Conservation (phyloP, 148 eudicot species). For the Rhododendron griersonianum region DNA sequence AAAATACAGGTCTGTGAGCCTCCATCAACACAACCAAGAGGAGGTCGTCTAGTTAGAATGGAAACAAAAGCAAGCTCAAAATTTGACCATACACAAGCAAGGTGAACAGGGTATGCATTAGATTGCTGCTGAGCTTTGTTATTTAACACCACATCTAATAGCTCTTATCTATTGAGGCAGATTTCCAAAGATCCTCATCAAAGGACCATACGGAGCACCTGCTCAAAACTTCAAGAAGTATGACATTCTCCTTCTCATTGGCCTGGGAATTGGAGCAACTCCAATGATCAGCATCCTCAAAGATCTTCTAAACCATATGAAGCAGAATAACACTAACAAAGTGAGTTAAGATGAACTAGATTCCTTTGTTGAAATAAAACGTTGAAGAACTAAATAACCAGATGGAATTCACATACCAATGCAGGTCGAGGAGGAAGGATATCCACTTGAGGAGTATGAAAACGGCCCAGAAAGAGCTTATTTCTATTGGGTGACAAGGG, state of each 20-base stretch:
- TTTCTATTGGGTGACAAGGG: slow-evolving; percentile 91
- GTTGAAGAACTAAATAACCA: not conserved
- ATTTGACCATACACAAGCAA: slow-evolving; percentile 32
- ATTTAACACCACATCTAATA: not conserved
- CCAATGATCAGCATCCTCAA: slow-evolving; percentile 90
- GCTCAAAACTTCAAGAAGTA: slow-evolving; percentile 85
- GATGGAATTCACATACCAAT: not conserved
- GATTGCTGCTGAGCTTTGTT: not conserved
- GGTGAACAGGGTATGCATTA: slow-evolving; percentile 25
- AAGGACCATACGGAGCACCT: slow-evolving; percentile 97
- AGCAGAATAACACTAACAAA: slow-evolving; percentile 9
- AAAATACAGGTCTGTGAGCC: slow-evolving; percentile 61
- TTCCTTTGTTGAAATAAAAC: not conserved
- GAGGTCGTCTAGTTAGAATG: slow-evolving; percentile 62
- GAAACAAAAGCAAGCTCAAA: slow-evolving; percentile 49
- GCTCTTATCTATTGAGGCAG: slow-evolving; percentile 29
- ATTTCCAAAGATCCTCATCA: slow-evolving; percentile 67
- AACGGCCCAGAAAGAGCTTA: slow-evolving; percentile 75
- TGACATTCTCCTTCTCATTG: slow-evolving; percentile 82
- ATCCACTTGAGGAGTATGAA: not conserved
- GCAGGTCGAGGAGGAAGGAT: slow-evolving; percentile 32
- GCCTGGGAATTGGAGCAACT: slow-evolving; percentile 97
- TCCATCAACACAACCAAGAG: slow-evolving; percentile 29
- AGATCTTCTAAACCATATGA: slow-evolving; percentile 67
- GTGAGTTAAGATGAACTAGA: slow-evolving; percentile 10